phyloP scores from a whole-genome alignment of 139 green algal genomes.

The Volvox reticuliferus region DNA sequence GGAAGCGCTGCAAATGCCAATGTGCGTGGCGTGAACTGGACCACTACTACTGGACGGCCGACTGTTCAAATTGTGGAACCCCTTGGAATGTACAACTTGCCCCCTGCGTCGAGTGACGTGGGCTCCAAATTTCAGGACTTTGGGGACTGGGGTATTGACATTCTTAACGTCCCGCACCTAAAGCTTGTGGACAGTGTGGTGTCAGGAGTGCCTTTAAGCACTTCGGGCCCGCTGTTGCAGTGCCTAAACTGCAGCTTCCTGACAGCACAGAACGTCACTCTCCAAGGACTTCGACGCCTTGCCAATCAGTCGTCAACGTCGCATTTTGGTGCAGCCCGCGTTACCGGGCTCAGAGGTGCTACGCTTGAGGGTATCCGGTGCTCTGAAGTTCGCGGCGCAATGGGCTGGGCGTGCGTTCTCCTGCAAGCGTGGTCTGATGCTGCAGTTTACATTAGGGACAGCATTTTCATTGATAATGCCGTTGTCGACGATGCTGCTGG shows the following conservation, averaged over 20 bases:
- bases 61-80: too few species aligned
- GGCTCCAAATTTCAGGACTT: not conserved
- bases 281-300: not conserved
- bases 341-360: not conserved
- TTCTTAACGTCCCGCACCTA: not conserved
- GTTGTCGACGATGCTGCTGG: not conserved
- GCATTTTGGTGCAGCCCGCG: not conserved
- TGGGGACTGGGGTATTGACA: slow-evolving; percentile 5
- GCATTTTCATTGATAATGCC: not conserved
- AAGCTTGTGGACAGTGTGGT: not conserved
- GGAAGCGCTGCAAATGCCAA: not conserved
- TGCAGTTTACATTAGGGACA: not conserved
- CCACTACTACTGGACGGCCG: not conserved
- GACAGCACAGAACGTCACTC: not conserved
- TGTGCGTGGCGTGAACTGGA: not conserved
- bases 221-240: not conserved
- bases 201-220: not conserved
- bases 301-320: too few species aligned
- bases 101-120: too few species aligned
- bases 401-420: slow-evolving; percentile 23
- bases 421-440: not conserved
- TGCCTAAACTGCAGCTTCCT: slow-evolving; percentile 13
- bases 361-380: not conserved
- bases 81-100: not conserved
- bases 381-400: not conserved